Base-by-base conservation (phyloP, 1,139 yeast species). In the Blastobotrys apis region DNA sequence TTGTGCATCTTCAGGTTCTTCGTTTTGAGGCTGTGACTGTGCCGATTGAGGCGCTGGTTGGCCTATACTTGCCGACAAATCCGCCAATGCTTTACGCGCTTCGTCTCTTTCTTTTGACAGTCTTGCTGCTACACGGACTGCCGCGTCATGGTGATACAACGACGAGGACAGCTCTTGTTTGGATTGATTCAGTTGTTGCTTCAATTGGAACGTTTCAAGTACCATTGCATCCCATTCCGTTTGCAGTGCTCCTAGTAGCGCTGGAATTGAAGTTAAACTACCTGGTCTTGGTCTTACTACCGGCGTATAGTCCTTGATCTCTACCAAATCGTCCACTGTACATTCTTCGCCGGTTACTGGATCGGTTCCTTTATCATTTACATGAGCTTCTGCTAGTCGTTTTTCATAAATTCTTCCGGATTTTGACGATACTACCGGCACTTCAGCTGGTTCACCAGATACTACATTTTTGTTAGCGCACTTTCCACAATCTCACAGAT, bases 161-260 rank as follows among this genome's bases (percentile, higher is more conserved):
- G 95, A 82, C 3, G 84, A 67, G 34, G 94, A 81, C 46, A 90
- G 66, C 57, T 87, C 94, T 56, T 83, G 78, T 50, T 84, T 74
- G 2, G 92, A 74, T 29, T 70, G 69, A 41, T 73, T 76, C 39
- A 90, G 69, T 54, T 83, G 90, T 59, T 84, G 84, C 51, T 94
- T 72, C 49, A 90, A 67, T 26, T 81, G 75, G 58, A 85, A 88
- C 37, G 84, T 73, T 59, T 92, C 97, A 45, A 90, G 67, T 30
- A 94, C 87, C 48, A 85, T 64, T 0, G 96, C 77, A 59, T 92
- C 97, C 90, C 95, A 90, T 60, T 90, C 96, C 48, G 80, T 79
- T 61, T 88, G 97, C 52, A 90, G 78, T 1, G 83, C 71, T 1
- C 86, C 70, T 40, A 90, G 68, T 52, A 90, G 64, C 8, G 84